phyloP scores from a whole-genome alignment of 192 early-diverging fungal species.

The Podila verticillata region DNA sequence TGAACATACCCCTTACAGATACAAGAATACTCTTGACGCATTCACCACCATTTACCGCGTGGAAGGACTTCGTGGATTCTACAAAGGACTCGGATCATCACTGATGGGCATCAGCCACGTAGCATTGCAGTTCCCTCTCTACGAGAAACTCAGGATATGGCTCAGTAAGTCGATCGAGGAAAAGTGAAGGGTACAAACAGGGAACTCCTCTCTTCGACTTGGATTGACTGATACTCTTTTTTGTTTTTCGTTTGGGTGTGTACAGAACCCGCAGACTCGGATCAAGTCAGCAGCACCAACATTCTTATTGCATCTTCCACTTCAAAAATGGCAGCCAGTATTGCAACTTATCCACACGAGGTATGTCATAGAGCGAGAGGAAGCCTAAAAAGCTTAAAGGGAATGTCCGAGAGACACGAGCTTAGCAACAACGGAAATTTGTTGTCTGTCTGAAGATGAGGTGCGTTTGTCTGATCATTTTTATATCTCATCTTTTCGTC shows the following conservation, averaged over 20 bases:
- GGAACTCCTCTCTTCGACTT: not conserved
- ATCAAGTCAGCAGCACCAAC: slow-evolving; percentile 50
- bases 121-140: slow-evolving; percentile 95
- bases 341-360: slow-evolving; percentile 96
- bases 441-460: not conserved
- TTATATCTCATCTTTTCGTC: not conserved
- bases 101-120: slow-evolving; percentile 94
- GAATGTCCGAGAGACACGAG: not conserved
- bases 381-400: not conserved
- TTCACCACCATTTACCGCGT: slow-evolving; percentile 75
- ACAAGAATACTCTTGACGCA: slow-evolving; percentile 85
- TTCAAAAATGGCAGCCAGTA: slow-evolving; percentile 91
- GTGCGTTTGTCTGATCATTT: not conserved
- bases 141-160: slow-evolving; percentile 86
- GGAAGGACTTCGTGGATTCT: slow-evolving; percentile 88
- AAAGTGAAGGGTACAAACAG: not conserved
- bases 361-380: slow-evolving; percentile 38
- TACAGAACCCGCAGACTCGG: slow-evolving; percentile 38
- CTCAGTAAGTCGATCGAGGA: slow-evolving; percentile 52
- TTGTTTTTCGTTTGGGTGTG: not conserved
- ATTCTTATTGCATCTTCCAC: slow-evolving; percentile 85
- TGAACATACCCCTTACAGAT: slow-evolving; percentile 77
- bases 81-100: slow-evolving; percentile 92
- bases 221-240: not conserved
- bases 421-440: not conserved